Base-by-base conservation (phyloP, 1,284 basidiomycete species). In the Puccinia sorghi region DNA sequence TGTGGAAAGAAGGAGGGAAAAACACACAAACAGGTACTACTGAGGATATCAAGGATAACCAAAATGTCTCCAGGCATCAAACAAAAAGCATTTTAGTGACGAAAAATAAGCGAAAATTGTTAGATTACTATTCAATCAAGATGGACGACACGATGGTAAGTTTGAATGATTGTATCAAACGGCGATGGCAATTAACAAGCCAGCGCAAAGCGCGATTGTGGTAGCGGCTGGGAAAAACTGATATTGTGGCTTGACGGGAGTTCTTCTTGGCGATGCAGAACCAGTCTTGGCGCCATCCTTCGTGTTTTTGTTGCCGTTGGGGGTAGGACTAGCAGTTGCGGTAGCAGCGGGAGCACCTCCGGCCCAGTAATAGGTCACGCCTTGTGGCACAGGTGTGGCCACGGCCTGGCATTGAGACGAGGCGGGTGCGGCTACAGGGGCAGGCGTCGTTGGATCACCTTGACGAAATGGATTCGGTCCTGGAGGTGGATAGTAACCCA, bases 291-390 rank as follows among this genome's bases (percentile, higher is more conserved):
- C 48, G 12, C 69, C 50, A 6, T 61, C 15, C 32, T 37, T 39
- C 4, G 46, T 27, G 17, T 46, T 27, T 15, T 3, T 32, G 22
- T 70, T 54, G 22, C 48, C 69, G 46, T 54, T 54, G 22, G 50
- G 69, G 12, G 70, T n/a, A n/a, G n/a, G n/a, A n/a, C n/a, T 39
- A n/a, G 50, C 27, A 8, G 79, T 43, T 9, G 79, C 71, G 7
- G 57, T 61, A 22, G 80, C 59, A 48, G 48, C 64, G 22, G 64
- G 64, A 2, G 48, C 64, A 20, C 64, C 64, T 74, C 82, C 81
- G 61, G 80, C 81, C 82, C 82, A 83, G 6, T 74, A 77, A 75
- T 83, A 83, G 1, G 82, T 83, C n/a, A 83, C 82, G 61, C 82
- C 83, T 37, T 79, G 81, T 0, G 81, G 72, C 15, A 81, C 74